Base-by-base conservation (phyloP, 1,139 yeast genomes). In the Saccharomyces hybrid region DNA sequence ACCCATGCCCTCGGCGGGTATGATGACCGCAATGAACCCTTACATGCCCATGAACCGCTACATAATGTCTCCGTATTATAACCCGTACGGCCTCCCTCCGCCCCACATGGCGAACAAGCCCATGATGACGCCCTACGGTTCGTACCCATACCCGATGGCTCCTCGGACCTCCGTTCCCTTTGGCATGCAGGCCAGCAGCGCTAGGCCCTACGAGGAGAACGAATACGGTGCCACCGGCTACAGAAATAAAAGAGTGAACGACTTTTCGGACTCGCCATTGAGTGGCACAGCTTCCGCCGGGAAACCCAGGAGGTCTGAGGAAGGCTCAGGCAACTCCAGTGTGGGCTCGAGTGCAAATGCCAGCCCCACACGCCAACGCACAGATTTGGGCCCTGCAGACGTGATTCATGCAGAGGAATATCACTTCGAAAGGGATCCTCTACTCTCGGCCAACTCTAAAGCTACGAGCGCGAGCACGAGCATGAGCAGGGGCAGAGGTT, bases 21-120 rank as follows among this genome's bases (percentile, higher is more conserved):
- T 38, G 9, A 38, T 38, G 44, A 38, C 24, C 7, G 44, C 44
- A 3, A 16, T 38, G 24, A 38, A 38, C 12, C 44, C 44, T 9
- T 38, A 38, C 49, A 41, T 52, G 42, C 55, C 56, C 54, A 54
- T 49, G 49, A 55, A 52, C 24, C 49, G 49, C 9, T 52, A 64
- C 54, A 48, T 52, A 19, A 50, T 53, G 81, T 80, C 58, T 19
- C 51, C 44, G 51, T 51, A 12, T 26, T 47, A 7, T 11, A 50
- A 26, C 56, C 71, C 32, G 38, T 60, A 29, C 53, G n/a, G 28
- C 8, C 16, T 24, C 3, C 46, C 50, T 31, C 29, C 28, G 5
- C 42, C 19, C 24, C 41, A 32, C 44, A 16, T 46, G 47, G n/a
- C 31, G 28, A 51, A 14, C 47, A 44, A 26, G 49, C 34, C 50